These are phyloP conservation scores for Fomitopsis palustris DNA, from an alignment of 1,284 basidiomycete genomes.

Conservation along the genomic window DNA sequence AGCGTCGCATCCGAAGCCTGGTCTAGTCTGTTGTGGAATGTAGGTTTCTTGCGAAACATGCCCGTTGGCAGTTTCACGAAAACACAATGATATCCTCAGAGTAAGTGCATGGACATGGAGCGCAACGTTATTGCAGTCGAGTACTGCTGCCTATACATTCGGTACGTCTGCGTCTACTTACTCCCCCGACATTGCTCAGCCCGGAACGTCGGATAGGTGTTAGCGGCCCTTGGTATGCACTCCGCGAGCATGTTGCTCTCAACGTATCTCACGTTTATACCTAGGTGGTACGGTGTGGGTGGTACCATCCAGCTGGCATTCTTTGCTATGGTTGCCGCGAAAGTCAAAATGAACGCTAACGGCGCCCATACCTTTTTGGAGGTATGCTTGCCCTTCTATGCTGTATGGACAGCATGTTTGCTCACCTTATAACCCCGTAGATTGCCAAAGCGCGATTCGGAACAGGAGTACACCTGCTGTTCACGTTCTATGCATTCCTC, in stretches of 20 bases:
- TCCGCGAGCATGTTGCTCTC: neutral
- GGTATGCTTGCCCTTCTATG: conserved; percentile 28
- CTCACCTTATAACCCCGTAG: conserved; percentile 30
- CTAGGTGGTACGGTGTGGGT: conserved; percentile 53
- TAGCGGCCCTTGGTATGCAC: conserved; percentile 43
- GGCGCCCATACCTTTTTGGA: conserved; percentile 53
- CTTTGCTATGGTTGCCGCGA: conserved; percentile 72
- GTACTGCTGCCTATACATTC: conserved; percentile 51
- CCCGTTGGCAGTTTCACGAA: conserved; percentile 11
- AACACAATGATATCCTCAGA: conserved; percentile 28
- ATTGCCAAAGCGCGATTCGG: conserved; percentile 77
- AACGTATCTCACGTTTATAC: neutral
- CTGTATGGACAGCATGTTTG: neutral
- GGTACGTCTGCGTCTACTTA: too few relatives aligned
- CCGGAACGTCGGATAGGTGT: conserved; percentile 31
- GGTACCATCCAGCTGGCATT: conserved; percentile 72
- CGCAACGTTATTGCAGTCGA: conserved; percentile 55
- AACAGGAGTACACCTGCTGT: conserved; percentile 64
- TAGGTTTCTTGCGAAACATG: conserved; percentile 15
- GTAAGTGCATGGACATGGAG: conserved; percentile 63
- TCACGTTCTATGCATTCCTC: conserved; percentile 76
- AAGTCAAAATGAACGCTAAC: conserved; percentile 69
- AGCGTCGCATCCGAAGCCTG: conserved; percentile 45
- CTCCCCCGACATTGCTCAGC: too few relatives aligned
- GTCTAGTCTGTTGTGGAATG: conserved; percentile 63